A percentile compares a stretch with the other conserved stretches of the same genome.
Evolutionary conservation across 331 rosid species (phyloP).

Genomic region (Acacia concinna): DNA sequence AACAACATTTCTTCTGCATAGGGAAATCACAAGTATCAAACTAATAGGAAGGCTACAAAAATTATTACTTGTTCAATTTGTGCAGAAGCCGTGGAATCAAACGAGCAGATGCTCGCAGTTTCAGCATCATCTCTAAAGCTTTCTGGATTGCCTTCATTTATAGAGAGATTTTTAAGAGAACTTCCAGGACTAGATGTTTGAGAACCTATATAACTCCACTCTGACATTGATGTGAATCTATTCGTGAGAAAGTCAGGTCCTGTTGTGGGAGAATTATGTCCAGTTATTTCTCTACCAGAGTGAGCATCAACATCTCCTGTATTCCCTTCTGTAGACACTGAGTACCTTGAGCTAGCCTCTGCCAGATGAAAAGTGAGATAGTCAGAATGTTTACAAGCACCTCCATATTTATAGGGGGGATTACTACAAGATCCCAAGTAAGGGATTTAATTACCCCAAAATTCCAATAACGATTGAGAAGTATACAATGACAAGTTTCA

Average conservation of each 20-base stretch:
- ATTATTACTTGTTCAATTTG: slow-evolving; percentile 56
- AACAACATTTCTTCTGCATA: slow-evolving; percentile 7
- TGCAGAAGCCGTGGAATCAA: slow-evolving; percentile 47
- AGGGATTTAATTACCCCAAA: no score
- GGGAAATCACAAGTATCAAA: background rate
- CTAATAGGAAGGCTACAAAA: background rate
- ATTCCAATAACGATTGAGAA: no score
- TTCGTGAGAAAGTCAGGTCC: slow-evolving; percentile 36
- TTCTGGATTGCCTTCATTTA: slow-evolving; percentile 37
- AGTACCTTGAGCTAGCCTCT: slow-evolving; percentile 44
- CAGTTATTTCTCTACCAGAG: slow-evolving; percentile 39
- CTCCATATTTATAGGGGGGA: background rate
- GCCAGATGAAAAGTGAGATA: slow-evolving; percentile 27
- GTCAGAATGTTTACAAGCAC: slow-evolving; percentile 27
- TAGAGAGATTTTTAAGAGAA: slow-evolving; percentile 31
- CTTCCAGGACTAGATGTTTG: slow-evolving; percentile 38
- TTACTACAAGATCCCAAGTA: no score
- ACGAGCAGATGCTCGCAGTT: slow-evolving; percentile 33
- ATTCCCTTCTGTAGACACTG: slow-evolving; percentile 38
- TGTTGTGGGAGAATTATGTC: slow-evolving; percentile 34
- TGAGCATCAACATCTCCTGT: slow-evolving; percentile 27
- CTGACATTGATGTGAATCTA: slow-evolving; percentile 51
- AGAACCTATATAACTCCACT: slow-evolving; percentile 44
- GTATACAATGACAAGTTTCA: no score
- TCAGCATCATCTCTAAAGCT: slow-evolving; percentile 43